phyloP scores from a whole-genome alignment of 116 monocot species.

The Trichopus zeylanicus region DNA sequence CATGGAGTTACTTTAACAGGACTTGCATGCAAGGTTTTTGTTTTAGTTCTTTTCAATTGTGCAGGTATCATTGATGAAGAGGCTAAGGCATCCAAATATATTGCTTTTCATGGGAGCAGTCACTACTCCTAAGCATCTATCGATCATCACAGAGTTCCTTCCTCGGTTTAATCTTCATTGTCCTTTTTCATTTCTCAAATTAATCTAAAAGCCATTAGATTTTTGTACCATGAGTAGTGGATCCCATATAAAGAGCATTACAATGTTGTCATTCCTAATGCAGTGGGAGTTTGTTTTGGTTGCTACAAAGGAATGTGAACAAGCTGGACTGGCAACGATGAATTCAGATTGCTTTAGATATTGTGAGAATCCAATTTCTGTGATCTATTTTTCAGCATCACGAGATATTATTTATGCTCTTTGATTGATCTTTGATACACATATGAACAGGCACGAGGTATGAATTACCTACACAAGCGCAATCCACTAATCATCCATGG shows the following conservation, averaged over 20 bases:
- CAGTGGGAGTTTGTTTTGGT: constrained; percentile 89
- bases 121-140: constrained; percentile 76
- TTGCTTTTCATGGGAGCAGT: constrained; percentile 98
- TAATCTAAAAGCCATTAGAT: neutral
- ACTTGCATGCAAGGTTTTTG: no score
- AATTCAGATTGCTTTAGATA: constrained; percentile 89
- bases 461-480: constrained; percentile 78
- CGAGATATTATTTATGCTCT: no score
- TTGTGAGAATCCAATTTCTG: constrained; percentile 76
- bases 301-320: constrained; percentile 70
- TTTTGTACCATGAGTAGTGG: neutral
- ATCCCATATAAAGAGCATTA: no score
- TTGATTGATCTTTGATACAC: no score
- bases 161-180: constrained; percentile 54
- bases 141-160: constrained; percentile 94
- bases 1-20: neutral
- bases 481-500: constrained; percentile 61
- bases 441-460: constrained; percentile 52
- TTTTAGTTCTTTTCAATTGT: constrained; percentile 7
- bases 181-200: neutral
- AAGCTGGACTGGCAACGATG: constrained; percentile 85
- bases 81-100: constrained; percentile 91
- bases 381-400: no score
- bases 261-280: neutral
- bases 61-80: constrained; percentile 97